Conservation (phyloP, 441 rosid species). For the Syzygium malaccense region DNA sequence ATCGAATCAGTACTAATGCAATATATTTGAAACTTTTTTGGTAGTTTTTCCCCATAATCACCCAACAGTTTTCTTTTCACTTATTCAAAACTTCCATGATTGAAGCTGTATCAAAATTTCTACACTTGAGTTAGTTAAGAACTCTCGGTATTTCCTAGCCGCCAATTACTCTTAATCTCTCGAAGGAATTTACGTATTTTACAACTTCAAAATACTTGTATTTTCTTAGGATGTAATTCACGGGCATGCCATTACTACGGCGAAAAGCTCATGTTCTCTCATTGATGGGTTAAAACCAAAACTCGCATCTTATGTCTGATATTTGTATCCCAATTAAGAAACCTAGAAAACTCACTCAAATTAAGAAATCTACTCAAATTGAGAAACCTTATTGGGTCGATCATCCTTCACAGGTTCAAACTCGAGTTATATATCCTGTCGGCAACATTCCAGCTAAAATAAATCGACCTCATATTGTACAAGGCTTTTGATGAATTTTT, state of each 20-base stretch:
- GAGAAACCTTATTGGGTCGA: not conserved
- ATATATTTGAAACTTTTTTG: too few species aligned
- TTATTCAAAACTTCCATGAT: not conserved
- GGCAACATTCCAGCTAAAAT: not conserved
- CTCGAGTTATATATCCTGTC: not conserved
- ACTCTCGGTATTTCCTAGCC: accelerated
- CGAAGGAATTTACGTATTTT: not conserved
- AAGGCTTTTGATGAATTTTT: not conserved
- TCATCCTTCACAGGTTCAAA: not conserved
- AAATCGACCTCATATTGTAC: not conserved
- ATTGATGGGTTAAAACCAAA: not conserved
- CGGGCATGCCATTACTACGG: accelerated
- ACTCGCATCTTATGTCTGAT: not conserved
- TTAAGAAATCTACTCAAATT: not conserved
- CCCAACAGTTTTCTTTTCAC: not conserved
- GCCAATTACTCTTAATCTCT: not conserved
- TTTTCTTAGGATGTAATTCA: not conserved
- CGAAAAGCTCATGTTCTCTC: not conserved
- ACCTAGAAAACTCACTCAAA: not conserved
- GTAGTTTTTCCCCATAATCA: not conserved
- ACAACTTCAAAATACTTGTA: not conserved
- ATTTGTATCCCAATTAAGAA: not conserved
- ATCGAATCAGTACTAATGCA: too few species aligned
- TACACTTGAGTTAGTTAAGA: not conserved
- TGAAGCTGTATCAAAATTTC: not conserved